Evolutionary conservation across 768 basidiomycete species (phyloP).

Genomic region (Stropharia rugosoannulata): DNA sequence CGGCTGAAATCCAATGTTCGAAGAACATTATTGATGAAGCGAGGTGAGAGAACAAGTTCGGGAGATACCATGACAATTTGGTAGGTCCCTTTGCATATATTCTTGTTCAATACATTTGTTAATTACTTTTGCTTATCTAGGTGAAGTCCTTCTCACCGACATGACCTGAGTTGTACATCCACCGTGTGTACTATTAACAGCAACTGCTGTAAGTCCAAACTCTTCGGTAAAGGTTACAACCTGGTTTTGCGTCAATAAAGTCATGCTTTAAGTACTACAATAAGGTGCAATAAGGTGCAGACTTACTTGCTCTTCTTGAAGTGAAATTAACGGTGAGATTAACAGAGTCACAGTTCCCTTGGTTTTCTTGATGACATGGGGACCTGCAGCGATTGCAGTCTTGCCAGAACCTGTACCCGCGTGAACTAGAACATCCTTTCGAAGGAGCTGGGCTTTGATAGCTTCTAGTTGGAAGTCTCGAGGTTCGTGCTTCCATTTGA

Average conservation of each 20-base stretch:
- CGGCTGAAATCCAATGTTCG: slow-evolving; percentile 18
- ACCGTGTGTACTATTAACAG: slow-evolving; percentile 30
- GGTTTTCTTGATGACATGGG: slow-evolving; percentile 24
- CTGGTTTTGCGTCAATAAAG: too few relatives aligned
- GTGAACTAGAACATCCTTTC: slow-evolving; percentile 32
- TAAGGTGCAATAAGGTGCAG: too few relatives aligned
- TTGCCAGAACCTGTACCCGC: slow-evolving; percentile 37
- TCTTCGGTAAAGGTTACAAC: slow-evolving; percentile 29
- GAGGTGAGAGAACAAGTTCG: slow-evolving; percentile 27
- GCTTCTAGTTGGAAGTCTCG: slow-evolving; percentile 27
- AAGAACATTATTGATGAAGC: slow-evolving; percentile 24
- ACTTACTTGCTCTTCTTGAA: slow-evolving; percentile 34
- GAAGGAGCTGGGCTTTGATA: slow-evolving; percentile 26
- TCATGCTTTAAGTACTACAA: too few relatives aligned
- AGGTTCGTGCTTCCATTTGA: slow-evolving; percentile 20
- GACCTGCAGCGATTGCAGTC: slow-evolving; percentile 38
- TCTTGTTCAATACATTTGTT: too few relatives aligned
- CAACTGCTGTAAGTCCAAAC: slow-evolving; percentile 27
- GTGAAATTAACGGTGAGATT: slow-evolving; percentile 36
- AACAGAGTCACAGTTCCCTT: slow-evolving; percentile 32
- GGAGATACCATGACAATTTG: slow-evolving; percentile 34
- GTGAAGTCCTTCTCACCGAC: slow-evolving; percentile 16
- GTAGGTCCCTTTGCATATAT: slow-evolving; percentile 20
- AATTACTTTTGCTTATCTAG: too few relatives aligned
- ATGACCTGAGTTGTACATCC: slow-evolving; percentile 24